Evolutionary conservation across 345 rosid species (phyloP).

Genomic region (Eucalyptus albens): DNA sequence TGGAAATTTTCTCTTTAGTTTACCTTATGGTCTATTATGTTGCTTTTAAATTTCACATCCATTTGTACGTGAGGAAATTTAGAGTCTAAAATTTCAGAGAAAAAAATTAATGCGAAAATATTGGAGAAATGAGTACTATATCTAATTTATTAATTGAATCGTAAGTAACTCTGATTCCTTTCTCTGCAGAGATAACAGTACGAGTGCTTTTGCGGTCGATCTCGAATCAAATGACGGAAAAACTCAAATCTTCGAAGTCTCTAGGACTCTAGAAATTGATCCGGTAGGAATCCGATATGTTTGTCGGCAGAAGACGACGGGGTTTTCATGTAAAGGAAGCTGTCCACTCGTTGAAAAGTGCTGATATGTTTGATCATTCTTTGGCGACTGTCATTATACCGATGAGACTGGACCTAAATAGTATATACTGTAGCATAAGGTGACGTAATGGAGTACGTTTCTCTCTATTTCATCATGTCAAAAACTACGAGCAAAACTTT

Average conservation of each 20-base stretch:
- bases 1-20: too few relatives aligned
- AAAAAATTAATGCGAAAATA: not conserved
- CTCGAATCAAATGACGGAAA: not conserved
- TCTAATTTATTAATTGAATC: not conserved
- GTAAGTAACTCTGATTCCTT: not conserved
- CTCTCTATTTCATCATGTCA: rapidly evolving
- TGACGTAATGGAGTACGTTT: not conserved
- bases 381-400: not conserved
- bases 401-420: not conserved
- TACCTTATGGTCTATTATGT: not conserved
- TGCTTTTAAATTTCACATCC: not conserved
- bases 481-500: not conserved
- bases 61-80: rapidly evolving
- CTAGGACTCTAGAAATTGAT: not conserved
- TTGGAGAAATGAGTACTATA: not conserved
- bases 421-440: not conserved
- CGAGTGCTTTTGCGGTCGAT: not conserved
- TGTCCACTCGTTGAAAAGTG: not conserved
- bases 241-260: not conserved
- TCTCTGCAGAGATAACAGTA: not conserved
- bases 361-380: rapidly evolving
- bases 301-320: not conserved
- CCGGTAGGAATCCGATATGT: not conserved
- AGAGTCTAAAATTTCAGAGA: too few relatives aligned
- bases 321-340: not conserved